Base-by-base conservation (phyloP, 805 yeast genomes). In the Yarrowia sp. region DNA sequence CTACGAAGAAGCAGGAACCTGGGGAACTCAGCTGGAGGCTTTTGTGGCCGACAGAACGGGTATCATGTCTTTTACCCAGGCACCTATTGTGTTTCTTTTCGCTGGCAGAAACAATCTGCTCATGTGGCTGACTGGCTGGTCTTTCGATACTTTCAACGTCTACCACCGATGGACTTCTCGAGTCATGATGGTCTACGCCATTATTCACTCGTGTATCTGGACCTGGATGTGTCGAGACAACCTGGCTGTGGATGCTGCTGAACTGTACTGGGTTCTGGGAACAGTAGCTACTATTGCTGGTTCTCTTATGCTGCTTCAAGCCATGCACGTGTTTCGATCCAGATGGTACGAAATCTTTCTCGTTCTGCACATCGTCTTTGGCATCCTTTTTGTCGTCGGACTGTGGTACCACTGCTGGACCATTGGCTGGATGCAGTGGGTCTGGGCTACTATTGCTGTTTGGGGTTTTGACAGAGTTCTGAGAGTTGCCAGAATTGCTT, bases 101-200 rank as follows among this genome's bases (percentile, higher is more conserved):
- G 90, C 90, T 4, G 86, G 87, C 38, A 79, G 95, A 69, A 89
- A 89, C 72, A 89, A 88, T 71, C 84, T 89, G 19, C 76, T 89
- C 69, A 82, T 82, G 67, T 75, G 75, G 70, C 64, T 87, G 8
- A 82, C 92, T 0, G 90, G 92, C 1, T 80, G 88, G 78, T 74
- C 85, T 0, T 86, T 82, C 69, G 75, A 85, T 11, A 80, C 87
- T 0, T 88, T 89, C 75, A 79, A 85, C 69, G 75, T 80, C 30
- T 84, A 82, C 70, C 96, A 90, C 74, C 65, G 75, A 9, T 74
- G 77, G 76, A 65, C 70, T 6, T 71, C 74, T 8, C 65, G 75
- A 30, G 61, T 67, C 21, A 67, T 66, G 52, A 67, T 70, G 6
- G 22, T 70, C n/a, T 66, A 69, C 46, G 67, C 70, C 9, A 14